Conservation (phyloP, 108 stramenopile genomes). For the Seminavis robusta region DNA sequence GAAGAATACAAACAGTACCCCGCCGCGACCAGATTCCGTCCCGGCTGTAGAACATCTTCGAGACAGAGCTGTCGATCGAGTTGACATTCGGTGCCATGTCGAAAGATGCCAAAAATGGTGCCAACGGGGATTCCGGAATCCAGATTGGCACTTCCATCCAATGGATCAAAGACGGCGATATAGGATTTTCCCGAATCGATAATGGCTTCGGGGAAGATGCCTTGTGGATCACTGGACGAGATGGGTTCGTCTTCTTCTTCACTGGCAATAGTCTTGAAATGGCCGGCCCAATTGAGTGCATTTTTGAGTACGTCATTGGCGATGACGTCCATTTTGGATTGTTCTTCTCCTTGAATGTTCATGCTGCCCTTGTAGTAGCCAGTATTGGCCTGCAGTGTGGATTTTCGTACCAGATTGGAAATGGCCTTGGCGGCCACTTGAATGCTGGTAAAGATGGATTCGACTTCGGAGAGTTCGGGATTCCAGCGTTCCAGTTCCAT, state of each 20-base stretch:
- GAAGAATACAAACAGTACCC: constrained; percentile 92
- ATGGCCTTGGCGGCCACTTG: constrained; percentile 90
- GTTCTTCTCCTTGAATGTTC: constrained; percentile 70
- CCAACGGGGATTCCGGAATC: constrained; percentile 94
- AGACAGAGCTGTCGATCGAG: constrained; percentile 44
- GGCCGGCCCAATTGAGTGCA: constrained; percentile 69
- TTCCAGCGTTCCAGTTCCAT: constrained; percentile 33
- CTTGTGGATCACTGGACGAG: constrained; percentile 14
- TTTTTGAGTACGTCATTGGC: constrained; percentile 89
- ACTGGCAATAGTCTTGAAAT: constrained; percentile 43
- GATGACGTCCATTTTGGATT: constrained; percentile 92
- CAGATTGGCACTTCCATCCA: constrained; percentile 92
- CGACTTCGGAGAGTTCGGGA: constrained; percentile 50
- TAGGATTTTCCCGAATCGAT: constrained; percentile 32
- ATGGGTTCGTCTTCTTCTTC: constrained; percentile 53
- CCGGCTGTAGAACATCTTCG: constrained; percentile 75
- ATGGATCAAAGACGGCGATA: constrained; percentile 90
- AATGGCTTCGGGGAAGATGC: constrained; percentile 27
- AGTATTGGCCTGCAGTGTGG: constrained; percentile 19
- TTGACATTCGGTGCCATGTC: constrained; percentile 27
- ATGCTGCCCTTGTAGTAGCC: constrained; percentile 40
- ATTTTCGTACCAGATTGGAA: constrained; percentile 55
- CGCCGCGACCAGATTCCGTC: constrained; percentile 72
- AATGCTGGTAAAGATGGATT: constrained; percentile 53
- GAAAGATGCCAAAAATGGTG: constrained; percentile 83